Base-by-base conservation (phyloP, 108 stramenopile species). In the Fragilariopsis cylindrus region DNA sequence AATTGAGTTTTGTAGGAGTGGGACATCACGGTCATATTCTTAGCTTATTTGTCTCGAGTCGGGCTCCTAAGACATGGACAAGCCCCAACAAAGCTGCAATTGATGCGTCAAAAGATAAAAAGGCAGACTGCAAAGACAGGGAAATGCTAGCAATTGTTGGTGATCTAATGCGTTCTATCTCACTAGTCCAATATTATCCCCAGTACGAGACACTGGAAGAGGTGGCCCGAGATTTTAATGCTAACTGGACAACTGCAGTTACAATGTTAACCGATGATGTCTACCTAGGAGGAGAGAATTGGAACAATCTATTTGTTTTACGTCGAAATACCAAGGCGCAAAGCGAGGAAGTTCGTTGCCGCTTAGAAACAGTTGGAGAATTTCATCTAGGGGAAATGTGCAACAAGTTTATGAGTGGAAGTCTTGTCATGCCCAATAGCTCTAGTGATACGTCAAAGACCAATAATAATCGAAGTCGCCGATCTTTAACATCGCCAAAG, bases 371-470 rank as follows among this genome's bases (percentile, higher is more conserved):
- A 1, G 76, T 92, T 42, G 98, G 98, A 45, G 92, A 96, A 72
- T 99, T 90, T 66, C 96, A 99, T 72, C 65, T 98, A 6, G 99
- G 98, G 9, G 98, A 99, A 67, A 98, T 96, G 87, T 84, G 91
- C 48, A 99, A 98, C 81, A 94, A 90, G 62, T 91, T 99, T 65
- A 90, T 87, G 74, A 74, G 62, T 48, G 99, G 98, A 6, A 95
- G 93, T 70, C 86, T 98, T 8, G 92, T 96, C 21, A 97, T 97
- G 94, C 94, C 94, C 45, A 84, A 75, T 46, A 81, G 60, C 57
- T 56, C 60, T 42, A 65, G 48, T 60, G 64, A 65, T 12, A 55
- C 60, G 11, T 48, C 68, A 39, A 50, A 76, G 46, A 47, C 73
- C 2, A 56, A 67, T 21, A 16, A 16, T n/a, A 50, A 57, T 5